These are phyloP conservation scores for Physaria fendleri DNA, from an alignment of 345 rosid species.

Conservation along the genomic window DNA sequence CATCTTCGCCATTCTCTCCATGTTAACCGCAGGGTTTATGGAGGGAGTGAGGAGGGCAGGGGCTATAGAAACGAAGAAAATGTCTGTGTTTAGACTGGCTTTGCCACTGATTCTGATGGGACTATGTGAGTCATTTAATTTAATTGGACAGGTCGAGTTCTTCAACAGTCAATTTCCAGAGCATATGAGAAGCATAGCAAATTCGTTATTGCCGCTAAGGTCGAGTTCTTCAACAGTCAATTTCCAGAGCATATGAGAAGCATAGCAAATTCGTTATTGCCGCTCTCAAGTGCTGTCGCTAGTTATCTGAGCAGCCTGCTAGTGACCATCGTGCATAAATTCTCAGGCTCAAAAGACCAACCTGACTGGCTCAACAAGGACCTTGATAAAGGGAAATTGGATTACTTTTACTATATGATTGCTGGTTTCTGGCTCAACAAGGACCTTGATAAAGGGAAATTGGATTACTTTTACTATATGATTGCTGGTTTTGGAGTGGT, in stretches of 20 bases:
- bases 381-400: constrained; percentile 46
- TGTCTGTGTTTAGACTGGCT: constrained; percentile 46
- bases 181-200: constrained; percentile 54
- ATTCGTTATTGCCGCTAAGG: constrained; percentile 41
- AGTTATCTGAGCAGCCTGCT: constrained; percentile 36
- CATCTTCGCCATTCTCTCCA: constrained; percentile 38
- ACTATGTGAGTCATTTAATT: constrained; percentile 46
- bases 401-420: constrained; percentile 45
- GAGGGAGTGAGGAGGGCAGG: constrained; percentile 41
- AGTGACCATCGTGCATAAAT: constrained; percentile 32
- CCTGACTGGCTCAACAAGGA: constrained; percentile 53
- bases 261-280: constrained; percentile 42
- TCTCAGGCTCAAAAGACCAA: constrained; percentile 33
- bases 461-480: constrained; percentile 54
- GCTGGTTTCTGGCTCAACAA: constrained; percentile 52
- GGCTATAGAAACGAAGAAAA: constrained; percentile 10
- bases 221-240: constrained; percentile 57
- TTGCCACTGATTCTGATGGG: constrained; percentile 48
- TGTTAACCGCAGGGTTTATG: constrained; percentile 45
- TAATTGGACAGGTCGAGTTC: constrained; percentile 57
- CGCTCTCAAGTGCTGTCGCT: constrained; percentile 33
- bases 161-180: constrained; percentile 57
- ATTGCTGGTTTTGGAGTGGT: constrained; percentile 42
- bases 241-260: constrained; percentile 68
- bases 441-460: constrained; percentile 41